phyloP scores from a whole-genome alignment of 176 grass and related monocot species.

The Carex kokanica region DNA sequence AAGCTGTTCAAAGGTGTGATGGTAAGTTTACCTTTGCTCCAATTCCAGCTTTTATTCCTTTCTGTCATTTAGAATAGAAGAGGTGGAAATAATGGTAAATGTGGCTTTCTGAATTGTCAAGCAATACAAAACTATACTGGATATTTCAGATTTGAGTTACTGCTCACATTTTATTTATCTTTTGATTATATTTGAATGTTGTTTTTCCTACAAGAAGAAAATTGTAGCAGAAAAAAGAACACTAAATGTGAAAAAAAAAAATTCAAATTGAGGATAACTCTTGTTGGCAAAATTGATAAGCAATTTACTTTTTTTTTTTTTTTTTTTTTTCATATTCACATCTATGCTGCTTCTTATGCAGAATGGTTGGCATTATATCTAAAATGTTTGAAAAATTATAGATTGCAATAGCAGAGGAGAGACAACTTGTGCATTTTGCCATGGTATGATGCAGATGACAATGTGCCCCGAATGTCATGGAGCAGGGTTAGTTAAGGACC shows the following conservation, averaged over 20 bases:
- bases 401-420: constrained; percentile 67
- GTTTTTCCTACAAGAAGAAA: not conserved
- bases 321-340: not conserved
- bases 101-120: not conserved
- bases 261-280: not conserved
- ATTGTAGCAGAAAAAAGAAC: not conserved
- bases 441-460: constrained; percentile 72
- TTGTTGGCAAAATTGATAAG: not conserved
- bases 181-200: not conserved
- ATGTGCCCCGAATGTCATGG: constrained; percentile 62
- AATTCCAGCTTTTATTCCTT: not conserved
- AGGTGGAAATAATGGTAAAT: not conserved
- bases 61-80: not conserved
- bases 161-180: not conserved
- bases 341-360: not conserved
- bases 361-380: not conserved
- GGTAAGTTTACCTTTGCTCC: constrained; percentile 33
- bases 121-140: not conserved
- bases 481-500: constrained; percentile 59
- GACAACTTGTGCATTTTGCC: constrained; percentile 54
- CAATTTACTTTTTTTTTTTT: constrained; percentile 12
- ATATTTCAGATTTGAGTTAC: not conserved
- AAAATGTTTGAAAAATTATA: constrained; percentile 20
- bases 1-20: constrained; percentile 70
- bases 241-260: constrained; percentile 7